These are phyloP conservation scores for Penicillium steckii DNA, from an alignment of 495 filamentous ascomycete species.

Conservation along the genomic window DNA sequence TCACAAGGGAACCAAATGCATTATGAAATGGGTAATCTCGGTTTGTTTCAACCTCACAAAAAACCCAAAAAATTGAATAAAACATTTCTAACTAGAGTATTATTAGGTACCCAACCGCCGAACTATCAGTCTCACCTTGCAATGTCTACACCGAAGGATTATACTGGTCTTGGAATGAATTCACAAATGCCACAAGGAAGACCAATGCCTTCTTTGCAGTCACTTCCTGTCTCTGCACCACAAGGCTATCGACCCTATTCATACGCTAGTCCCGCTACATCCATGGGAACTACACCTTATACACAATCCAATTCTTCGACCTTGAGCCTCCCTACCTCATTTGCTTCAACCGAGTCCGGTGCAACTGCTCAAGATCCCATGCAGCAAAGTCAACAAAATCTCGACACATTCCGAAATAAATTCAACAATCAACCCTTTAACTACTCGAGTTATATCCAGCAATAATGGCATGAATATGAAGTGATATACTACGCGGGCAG, in stretches of 20 bases:
- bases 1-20: slow-evolving; percentile 19
- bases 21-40: slow-evolving; percentile 31
- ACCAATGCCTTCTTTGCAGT: slow-evolving; percentile 31
- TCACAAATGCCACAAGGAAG: slow-evolving; percentile 33
- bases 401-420: slow-evolving; percentile 32
- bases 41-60: slow-evolving; percentile 8
- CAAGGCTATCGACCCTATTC: slow-evolving; percentile 37
- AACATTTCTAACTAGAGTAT: slow-evolving; percentile 10
- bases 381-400: slow-evolving; percentile 20
- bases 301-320: slow-evolving; percentile 36
- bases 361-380: slow-evolving; percentile 26
- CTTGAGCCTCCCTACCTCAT: slow-evolving; percentile 37
- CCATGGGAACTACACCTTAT: slow-evolving; percentile 31
- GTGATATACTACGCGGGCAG: slow-evolving; percentile 2
- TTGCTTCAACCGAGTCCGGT: slow-evolving; percentile 27
- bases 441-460: slow-evolving; percentile 36
- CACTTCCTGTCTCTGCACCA: slow-evolving; percentile 32
- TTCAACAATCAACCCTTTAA: slow-evolving; percentile 34
- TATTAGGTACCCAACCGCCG: slow-evolving; percentile 31
- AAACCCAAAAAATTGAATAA: background rate
- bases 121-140: slow-evolving; percentile 33
- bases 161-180: slow-evolving; percentile 29
- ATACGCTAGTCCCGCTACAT: slow-evolving; percentile 32
- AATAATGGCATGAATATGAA: slow-evolving; percentile 17
- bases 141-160: slow-evolving; percentile 32